phyloP scores from a whole-genome alignment of 2,329 filamentous ascomycete species.

The Xylaria sp. region DNA sequence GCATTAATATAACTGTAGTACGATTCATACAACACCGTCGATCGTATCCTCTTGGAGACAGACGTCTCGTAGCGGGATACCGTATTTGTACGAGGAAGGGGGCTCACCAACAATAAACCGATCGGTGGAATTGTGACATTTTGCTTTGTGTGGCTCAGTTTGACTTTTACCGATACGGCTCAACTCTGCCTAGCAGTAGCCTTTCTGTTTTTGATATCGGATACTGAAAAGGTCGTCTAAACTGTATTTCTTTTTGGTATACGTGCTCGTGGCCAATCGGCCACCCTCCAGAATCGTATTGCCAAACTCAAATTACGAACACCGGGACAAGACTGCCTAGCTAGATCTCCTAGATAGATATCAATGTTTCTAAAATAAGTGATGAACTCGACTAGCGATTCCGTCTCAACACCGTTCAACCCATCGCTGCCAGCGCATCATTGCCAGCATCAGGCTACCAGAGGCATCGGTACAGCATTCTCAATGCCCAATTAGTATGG shows the following conservation, averaged over 20 bases:
- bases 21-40: neutral
- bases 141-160: neutral
- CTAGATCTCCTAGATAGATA: neutral
- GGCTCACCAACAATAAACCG: neutral
- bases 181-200: neutral
- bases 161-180: neutral
- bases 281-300: neutral
- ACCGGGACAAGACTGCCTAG: neutral
- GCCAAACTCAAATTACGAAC: neutral
- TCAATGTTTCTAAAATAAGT: neutral
- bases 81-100: neutral
- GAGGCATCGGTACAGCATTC: neutral
- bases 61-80: neutral
- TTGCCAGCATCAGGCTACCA: neutral
- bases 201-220: neutral
- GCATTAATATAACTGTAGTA: neutral
- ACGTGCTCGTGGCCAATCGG: neutral
- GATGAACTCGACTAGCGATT: neutral
- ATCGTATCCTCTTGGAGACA: constrained; percentile 2
- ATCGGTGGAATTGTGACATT: neutral
- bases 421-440: neutral
- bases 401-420: constrained; percentile 2
- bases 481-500: neutral
- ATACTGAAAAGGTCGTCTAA: neutral
- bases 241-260: neutral